Evolutionary conservation across 2,329 filamentous ascomycete species (phyloP).

Genomic region (Cladosporium sp.): DNA sequence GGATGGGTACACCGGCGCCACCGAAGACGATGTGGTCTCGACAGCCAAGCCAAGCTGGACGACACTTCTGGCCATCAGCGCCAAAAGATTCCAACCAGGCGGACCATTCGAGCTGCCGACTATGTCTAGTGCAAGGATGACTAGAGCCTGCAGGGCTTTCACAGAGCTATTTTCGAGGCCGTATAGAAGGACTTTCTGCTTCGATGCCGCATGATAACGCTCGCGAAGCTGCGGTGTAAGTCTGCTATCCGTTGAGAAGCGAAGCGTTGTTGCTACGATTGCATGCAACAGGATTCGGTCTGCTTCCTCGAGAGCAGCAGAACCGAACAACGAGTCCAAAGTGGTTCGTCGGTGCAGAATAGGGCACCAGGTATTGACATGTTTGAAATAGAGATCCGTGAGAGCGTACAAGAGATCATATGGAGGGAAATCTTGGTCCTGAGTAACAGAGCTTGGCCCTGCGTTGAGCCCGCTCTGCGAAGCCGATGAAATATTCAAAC

Average conservation of each 20-base stretch:
- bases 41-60: constrained; percentile 85
- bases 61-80: constrained; percentile 82
- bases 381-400: constrained; percentile 63
- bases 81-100: constrained; percentile 88
- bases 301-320: constrained; percentile 72
- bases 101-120: constrained; percentile 86
- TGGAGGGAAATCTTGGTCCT: constrained; percentile 55
- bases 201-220: constrained; percentile 77
- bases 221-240: constrained; percentile 71
- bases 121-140: constrained; percentile 82
- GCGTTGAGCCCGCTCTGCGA: constrained; percentile 21
- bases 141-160: constrained; percentile 80
- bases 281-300: constrained; percentile 82
- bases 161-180: constrained; percentile 88
- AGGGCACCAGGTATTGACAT: constrained; percentile 72
- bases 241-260: constrained; percentile 75
- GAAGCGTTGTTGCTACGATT: constrained; percentile 83
- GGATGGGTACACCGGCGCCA: constrained; percentile 76
- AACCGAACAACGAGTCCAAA: constrained; percentile 74
- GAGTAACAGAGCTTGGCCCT: constrained; percentile 28
- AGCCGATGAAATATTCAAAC: constrained; percentile 51
- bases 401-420: constrained; percentile 61
- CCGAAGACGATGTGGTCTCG: constrained; percentile 75
- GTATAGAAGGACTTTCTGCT: constrained; percentile 82
- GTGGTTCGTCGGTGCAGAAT: constrained; percentile 85